phyloP scores from a whole-genome alignment of 2,329 filamentous ascomycete species.

The Neospermospora avenae region DNA sequence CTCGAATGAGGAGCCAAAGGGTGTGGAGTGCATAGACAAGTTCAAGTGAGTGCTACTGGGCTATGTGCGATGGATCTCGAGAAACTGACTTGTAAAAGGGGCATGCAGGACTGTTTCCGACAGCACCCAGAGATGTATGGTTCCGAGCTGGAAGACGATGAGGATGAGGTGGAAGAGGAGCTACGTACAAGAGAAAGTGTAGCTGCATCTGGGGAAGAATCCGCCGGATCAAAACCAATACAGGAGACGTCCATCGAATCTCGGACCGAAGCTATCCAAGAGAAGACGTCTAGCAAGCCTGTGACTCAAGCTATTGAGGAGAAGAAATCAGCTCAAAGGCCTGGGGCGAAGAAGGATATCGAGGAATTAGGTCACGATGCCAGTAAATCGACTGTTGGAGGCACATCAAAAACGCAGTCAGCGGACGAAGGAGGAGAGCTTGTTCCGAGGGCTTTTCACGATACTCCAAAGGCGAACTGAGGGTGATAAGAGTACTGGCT shows the following conservation, averaged over 20 bases:
- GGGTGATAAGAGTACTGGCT: slow-evolving; percentile 1
- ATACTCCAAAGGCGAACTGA: slow-evolving; percentile 34
- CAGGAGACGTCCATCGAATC: slow-evolving; percentile 4
- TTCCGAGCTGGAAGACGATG: slow-evolving; percentile 78
- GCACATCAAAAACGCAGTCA: slow-evolving; percentile 1
- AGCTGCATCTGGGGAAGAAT: slow-evolving; percentile 9
- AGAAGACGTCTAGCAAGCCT: slow-evolving; percentile 13
- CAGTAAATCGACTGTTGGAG: slow-evolving; percentile 22
- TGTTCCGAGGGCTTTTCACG: slow-evolving; percentile 49
- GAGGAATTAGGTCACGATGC: slow-evolving; percentile 32
- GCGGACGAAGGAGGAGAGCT: slow-evolving; percentile 41
- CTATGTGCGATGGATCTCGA: background rate
- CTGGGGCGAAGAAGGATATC: slow-evolving; percentile 12
- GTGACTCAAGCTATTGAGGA: slow-evolving; percentile 1
- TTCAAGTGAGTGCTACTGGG: slow-evolving; percentile 69
- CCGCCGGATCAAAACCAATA: slow-evolving; percentile 3
- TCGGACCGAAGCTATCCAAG: background rate
- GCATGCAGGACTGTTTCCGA: slow-evolving; percentile 97
- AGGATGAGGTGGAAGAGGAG: slow-evolving; percentile 48
- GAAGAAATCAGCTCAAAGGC: slow-evolving; percentile 2
- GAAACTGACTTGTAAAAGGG: slow-evolving; percentile 49
- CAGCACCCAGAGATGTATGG: slow-evolving; percentile 91
- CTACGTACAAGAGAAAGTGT: slow-evolving; percentile 27
- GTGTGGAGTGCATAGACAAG: slow-evolving; percentile 95
- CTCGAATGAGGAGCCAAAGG: slow-evolving; percentile 91